These are phyloP conservation scores for Aspergillus kassunensis DNA, from an alignment of 495 filamentous ascomycete species.

Conservation along the genomic window DNA sequence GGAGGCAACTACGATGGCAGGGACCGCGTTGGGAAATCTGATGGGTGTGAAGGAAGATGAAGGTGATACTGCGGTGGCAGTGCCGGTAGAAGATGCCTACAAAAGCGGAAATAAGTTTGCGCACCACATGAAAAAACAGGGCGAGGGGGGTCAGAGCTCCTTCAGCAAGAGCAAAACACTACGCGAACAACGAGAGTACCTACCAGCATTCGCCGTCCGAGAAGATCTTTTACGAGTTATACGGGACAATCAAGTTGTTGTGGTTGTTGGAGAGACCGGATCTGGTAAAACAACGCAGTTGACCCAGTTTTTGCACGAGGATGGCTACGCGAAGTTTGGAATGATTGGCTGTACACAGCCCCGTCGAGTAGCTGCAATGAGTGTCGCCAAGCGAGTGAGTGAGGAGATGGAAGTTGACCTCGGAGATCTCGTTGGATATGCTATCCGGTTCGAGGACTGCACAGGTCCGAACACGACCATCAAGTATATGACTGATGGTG, in stretches of 20 bases:
- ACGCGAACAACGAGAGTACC: slow-evolving; percentile 85
- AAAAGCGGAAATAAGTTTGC: slow-evolving; percentile 78
- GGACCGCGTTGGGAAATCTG: slow-evolving; percentile 87
- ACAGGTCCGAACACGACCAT: slow-evolving; percentile 91
- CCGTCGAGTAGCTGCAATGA: slow-evolving; percentile 95
- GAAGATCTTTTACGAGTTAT: slow-evolving; percentile 95
- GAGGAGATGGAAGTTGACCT: slow-evolving; percentile 99
- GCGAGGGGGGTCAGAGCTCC: slow-evolving; percentile 73
- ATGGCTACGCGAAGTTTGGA: slow-evolving; percentile 80
- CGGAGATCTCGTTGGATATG: slow-evolving; percentile 86
- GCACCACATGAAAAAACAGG: slow-evolving; percentile 87
- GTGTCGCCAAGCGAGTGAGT: slow-evolving; percentile 94
- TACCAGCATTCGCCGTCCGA: slow-evolving; percentile 94
- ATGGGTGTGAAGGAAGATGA: slow-evolving; percentile 96
- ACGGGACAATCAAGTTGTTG: slow-evolving; percentile 92
- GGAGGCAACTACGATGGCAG: slow-evolving; percentile 88
- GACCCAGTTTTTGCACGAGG: slow-evolving; percentile 92
- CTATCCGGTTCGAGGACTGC: slow-evolving; percentile 98
- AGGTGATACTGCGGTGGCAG: slow-evolving; percentile 77
- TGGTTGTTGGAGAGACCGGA: slow-evolving; percentile 94
- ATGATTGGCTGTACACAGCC: slow-evolving; percentile 97
- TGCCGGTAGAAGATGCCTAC: slow-evolving; percentile 67
- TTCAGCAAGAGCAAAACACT: slow-evolving; percentile 92
- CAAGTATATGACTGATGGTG: slow-evolving; percentile 99
- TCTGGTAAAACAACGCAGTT: slow-evolving; percentile 97